A percentile compares a stretch with the other conserved stretches of the same genome.
Evolutionary conservation across 371 early-diverging fungal genomes (phyloP).

Genomic region (Lichtheimia hyalospora): DNA sequence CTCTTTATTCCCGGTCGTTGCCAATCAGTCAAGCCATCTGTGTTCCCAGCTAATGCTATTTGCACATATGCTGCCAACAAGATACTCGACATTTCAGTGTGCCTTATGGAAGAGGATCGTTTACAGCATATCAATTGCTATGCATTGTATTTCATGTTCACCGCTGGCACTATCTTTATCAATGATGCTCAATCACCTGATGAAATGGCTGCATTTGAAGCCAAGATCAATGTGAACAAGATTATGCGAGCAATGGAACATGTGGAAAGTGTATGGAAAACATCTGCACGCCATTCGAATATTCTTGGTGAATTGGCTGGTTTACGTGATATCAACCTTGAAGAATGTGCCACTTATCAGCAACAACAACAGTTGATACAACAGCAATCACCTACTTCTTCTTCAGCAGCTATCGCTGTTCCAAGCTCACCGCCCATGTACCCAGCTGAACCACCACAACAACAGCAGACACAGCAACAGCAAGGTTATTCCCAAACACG

Average conservation of each 20-base stretch:
- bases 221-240: constrained; percentile 46
- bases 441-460: not conserved
- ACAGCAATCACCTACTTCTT: not conserved
- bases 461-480: not conserved
- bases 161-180: constrained; percentile 50
- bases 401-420: constrained; percentile 27
- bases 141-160: constrained; percentile 45
- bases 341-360: constrained; percentile 20
- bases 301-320: constrained; percentile 50
- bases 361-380: constrained; percentile 7
- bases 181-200: constrained; percentile 41
- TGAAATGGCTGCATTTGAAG: constrained; percentile 39
- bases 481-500: not conserved
- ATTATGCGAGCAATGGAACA: constrained; percentile 47
- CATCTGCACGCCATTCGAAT: constrained; percentile 46
- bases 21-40: constrained; percentile 29
- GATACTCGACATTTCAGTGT: constrained; percentile 51
- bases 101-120: constrained; percentile 31
- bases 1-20: constrained; percentile 57
- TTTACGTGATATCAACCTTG: constrained; percentile 43
- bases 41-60: constrained; percentile 49
- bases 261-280: constrained; percentile 42
- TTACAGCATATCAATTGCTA: constrained; percentile 39
- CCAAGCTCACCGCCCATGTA: constrained; percentile 27
- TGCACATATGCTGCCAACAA: constrained; percentile 61